Conservation (phyloP, 176 grass and related monocot species). For the Coix lacrymajobi region DNA sequence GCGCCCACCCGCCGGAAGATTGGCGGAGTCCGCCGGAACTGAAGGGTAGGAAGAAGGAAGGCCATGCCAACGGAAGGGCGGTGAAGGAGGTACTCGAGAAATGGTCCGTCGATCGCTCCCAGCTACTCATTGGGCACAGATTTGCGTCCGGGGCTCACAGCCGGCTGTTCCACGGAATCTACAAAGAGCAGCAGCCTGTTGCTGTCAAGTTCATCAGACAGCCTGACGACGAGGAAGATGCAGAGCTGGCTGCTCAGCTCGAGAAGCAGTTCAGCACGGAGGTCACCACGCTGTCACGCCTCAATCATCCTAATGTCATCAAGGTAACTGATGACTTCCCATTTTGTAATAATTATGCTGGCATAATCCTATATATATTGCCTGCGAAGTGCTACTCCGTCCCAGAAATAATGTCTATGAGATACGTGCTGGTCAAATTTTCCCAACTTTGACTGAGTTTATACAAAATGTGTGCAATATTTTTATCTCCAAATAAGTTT, state of each 20-base stretch:
- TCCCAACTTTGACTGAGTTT: too few species aligned
- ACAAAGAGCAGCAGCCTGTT: slow-evolving; percentile 58
- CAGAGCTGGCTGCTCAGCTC: slow-evolving; percentile 54
- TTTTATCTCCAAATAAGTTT: too few species aligned
- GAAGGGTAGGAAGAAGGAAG: slow-evolving; percentile 58
- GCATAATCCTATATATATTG: neutral
- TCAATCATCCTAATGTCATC: slow-evolving; percentile 74
- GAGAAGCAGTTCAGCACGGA: slow-evolving; percentile 90
- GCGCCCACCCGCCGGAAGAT: neutral
- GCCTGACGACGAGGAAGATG: slow-evolving; percentile 57
- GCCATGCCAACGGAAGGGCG: slow-evolving; percentile 31
- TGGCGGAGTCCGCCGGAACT: neutral
- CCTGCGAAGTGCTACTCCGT: too few species aligned
- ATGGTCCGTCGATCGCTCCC: slow-evolving; percentile 58
- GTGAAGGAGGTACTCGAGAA: slow-evolving; percentile 43
- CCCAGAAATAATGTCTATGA: too few species aligned
- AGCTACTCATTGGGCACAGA: slow-evolving; percentile 62
- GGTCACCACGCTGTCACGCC: slow-evolving; percentile 59
- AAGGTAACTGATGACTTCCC: slow-evolving; percentile 57
- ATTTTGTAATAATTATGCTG: neutral
- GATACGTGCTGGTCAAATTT: too few species aligned
- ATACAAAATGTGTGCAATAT: too few species aligned
- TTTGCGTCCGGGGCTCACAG: slow-evolving; percentile 79
- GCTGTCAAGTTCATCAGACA: slow-evolving; percentile 75
- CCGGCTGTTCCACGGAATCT: slow-evolving; percentile 69